Conservation (phyloP, 495 filamentous ascomycete genomes). For the Aspergillus ellipticus region DNA sequence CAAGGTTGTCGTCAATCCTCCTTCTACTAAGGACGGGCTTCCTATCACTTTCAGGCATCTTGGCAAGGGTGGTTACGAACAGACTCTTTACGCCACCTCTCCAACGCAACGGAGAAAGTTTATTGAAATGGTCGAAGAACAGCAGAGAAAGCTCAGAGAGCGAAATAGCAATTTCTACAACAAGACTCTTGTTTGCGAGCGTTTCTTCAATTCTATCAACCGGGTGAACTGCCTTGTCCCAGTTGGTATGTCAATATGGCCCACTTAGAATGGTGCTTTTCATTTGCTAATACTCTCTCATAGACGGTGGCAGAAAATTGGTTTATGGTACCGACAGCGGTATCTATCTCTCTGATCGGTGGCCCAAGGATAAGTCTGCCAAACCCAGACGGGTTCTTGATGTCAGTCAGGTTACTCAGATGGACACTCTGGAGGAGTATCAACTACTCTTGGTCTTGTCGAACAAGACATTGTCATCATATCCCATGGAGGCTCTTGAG, state of each 20-base stretch:
- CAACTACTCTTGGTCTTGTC: conserved; percentile 85
- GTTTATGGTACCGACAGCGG: conserved; percentile 91
- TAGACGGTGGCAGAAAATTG: conserved; percentile 91
- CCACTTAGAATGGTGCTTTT: not conserved
- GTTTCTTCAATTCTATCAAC: conserved; percentile 77
- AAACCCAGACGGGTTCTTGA: conserved; percentile 85
- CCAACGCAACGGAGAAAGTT: conserved; percentile 83
- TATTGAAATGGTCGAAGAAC: conserved; percentile 90
- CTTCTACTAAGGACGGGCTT: conserved; percentile 69
- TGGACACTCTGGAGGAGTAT: conserved; percentile 95
- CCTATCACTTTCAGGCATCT: conserved; percentile 98
- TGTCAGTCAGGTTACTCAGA: conserved; percentile 80
- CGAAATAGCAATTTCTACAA: conserved; percentile 89
- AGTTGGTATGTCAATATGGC: conserved; percentile 55
- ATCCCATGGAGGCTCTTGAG: conserved; percentile 79
- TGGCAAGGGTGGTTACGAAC: conserved; percentile 92
- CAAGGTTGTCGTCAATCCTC: conserved; percentile 51
- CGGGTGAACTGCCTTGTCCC: conserved; percentile 92
- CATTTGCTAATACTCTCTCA: conserved; percentile 28
- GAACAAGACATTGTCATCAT: conserved; percentile 86
- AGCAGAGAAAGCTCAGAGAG: conserved; percentile 79
- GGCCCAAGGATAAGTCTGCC: conserved; percentile 72
- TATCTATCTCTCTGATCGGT: conserved; percentile 86
- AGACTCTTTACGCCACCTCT: conserved; percentile 81
- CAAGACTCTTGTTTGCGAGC: conserved; percentile 76